Evolutionary conservation across 2,329 filamentous ascomycete species (phyloP).

Genomic region (Chalara sp.): DNA sequence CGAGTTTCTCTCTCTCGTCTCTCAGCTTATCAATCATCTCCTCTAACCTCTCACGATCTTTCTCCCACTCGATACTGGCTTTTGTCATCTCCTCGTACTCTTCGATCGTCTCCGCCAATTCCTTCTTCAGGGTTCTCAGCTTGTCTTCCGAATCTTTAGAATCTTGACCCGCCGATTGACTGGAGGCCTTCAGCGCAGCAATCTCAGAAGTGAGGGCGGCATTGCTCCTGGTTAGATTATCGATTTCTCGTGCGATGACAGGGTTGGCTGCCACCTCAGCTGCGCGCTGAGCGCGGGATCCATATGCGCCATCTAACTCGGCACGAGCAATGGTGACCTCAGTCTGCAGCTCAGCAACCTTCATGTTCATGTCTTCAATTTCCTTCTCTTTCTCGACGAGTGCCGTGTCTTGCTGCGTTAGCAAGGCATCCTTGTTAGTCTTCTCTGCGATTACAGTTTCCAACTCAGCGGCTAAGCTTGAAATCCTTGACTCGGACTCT

Average conservation of each 20-base stretch:
- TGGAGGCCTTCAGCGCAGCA: conserved; percentile 13
- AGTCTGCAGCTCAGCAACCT: conserved; percentile 60
- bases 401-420: conserved; percentile 17
- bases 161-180: conserved; percentile 1
- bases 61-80: conserved; percentile 63
- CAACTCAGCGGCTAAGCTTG: conserved; percentile 17
- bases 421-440: conserved; percentile 11
- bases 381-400: conserved; percentile 38
- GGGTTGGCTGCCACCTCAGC: conserved; percentile 56
- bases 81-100: conserved; percentile 68
- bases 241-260: conserved; percentile 51
- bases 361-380: conserved; percentile 49
- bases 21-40: conserved; percentile 54
- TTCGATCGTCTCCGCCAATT: conserved; percentile 59
- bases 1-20: conserved; percentile 56
- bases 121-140: conserved; percentile 50
- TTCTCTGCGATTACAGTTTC: conserved; percentile 17
- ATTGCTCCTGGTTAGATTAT: conserved; percentile 44
- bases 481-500: conserved; percentile 22
- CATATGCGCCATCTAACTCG: conserved; percentile 92
- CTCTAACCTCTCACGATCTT: conserved; percentile 61
- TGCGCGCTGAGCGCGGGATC: conserved; percentile 61
- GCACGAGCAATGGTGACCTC: conserved; percentile 86
- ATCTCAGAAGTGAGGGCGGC: conserved; percentile 20
- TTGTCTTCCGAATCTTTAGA: conserved; percentile 24